These are phyloP conservation scores for Bipolaris gigantea DNA, from an alignment of 2,329 filamentous ascomycete species.

Conservation along the genomic window DNA sequence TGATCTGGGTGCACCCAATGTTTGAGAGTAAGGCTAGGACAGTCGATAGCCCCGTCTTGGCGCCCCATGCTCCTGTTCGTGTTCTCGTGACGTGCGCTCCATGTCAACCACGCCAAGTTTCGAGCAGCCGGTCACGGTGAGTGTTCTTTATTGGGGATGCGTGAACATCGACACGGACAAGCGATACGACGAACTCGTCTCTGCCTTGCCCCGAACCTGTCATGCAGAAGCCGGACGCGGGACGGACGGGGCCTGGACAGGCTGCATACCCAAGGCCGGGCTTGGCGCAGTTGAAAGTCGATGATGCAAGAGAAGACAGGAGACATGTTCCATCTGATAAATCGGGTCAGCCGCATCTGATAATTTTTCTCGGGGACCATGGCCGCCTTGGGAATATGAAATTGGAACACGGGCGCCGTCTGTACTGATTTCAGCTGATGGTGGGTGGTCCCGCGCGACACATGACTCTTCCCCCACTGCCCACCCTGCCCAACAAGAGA, in stretches of 20 bases:
- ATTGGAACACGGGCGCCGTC: slow-evolving; percentile 2
- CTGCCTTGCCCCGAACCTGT: background rate
- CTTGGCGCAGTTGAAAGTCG: background rate
- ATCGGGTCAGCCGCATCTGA: slow-evolving; percentile 3
- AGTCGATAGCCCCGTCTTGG: background rate
- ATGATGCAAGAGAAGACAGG: background rate
- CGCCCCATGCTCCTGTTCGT: background rate
- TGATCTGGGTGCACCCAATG: background rate
- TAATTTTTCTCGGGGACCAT: background rate
- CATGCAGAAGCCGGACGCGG: background rate
- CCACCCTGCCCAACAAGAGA: background rate
- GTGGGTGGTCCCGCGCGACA: background rate
- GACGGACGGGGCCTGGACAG: background rate
- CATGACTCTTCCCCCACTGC: background rate
- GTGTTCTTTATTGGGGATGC: too few species aligned
- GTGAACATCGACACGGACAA: background rate
- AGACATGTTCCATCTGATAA: background rate
- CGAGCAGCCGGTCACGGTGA: background rate
- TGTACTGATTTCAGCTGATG: slow-evolving; percentile 1
- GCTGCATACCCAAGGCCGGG: background rate
- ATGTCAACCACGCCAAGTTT: background rate
- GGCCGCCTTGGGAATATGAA: background rate
- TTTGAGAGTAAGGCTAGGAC: slow-evolving; percentile 1
- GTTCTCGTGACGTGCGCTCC: background rate
- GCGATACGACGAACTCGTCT: background rate